Percentiles rank a stretch among this genome's conserved stretches.
Evolutionary conservation across 116 monocot species (phyloP).

Genomic region (Cymodocea nodosa): DNA sequence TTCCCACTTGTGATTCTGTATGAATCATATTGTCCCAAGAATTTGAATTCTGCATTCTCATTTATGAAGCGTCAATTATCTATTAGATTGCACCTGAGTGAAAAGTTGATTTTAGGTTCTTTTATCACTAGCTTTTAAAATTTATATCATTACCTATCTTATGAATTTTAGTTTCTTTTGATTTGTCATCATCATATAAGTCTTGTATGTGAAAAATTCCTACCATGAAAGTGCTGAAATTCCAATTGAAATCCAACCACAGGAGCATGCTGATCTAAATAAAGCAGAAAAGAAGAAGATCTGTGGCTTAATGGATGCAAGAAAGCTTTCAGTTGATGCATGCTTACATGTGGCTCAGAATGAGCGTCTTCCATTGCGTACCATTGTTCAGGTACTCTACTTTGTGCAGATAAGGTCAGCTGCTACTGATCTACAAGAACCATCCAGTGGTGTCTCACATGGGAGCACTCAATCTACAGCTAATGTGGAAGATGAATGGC

Average conservation of each 20-base stretch:
- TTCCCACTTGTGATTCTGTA: neutral
- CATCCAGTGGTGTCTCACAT: slow-evolving; percentile 1
- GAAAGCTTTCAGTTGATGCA: slow-evolving; percentile 58
- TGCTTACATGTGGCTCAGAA: slow-evolving; percentile 59
- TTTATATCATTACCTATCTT: too few species aligned
- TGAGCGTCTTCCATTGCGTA: slow-evolving; percentile 52
- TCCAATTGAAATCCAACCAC: neutral
- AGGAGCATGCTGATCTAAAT: slow-evolving; percentile 47
- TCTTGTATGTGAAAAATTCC: too few species aligned
- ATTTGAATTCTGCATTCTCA: too few species aligned
- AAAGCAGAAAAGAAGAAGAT: slow-evolving; percentile 44
- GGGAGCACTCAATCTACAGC: slow-evolving; percentile 12
- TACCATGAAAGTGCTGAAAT: too few species aligned
- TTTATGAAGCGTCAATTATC: too few species aligned
- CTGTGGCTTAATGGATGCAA: slow-evolving; percentile 55
- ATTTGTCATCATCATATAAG: too few species aligned
- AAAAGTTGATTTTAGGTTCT: too few species aligned
- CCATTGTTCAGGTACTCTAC: slow-evolving; percentile 52
- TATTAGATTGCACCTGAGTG: too few species aligned
- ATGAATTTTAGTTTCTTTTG: too few species aligned
- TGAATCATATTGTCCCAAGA: too few species aligned
- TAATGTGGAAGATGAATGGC: slow-evolving; percentile 16
- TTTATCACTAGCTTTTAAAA: too few species aligned
- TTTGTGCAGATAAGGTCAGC: slow-evolving; percentile 30
- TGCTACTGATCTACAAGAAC: neutral